Conservation (phyloP, 805 yeast genomes). For the Phaffomyces opuntiae region DNA sequence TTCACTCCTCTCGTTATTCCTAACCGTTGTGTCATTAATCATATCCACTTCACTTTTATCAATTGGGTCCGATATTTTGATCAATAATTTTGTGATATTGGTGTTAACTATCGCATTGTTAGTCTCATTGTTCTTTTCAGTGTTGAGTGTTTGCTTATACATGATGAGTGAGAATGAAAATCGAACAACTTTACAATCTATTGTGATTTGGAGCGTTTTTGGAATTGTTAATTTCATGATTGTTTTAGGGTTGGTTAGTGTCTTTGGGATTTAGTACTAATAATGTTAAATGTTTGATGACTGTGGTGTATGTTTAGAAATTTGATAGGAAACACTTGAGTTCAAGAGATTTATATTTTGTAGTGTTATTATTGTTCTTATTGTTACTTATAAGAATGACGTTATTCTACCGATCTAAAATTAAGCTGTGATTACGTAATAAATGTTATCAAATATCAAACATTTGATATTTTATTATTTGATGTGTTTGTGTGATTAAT, state of each 20-base stretch:
- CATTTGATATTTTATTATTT: too few relatives aligned
- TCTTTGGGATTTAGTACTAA: constrained; percentile 18
- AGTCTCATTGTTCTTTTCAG: constrained; percentile 35
- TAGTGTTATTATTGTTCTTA: too few relatives aligned
- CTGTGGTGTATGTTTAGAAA: not conserved
- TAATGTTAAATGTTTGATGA: not conserved
- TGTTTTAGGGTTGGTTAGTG: constrained; percentile 35
- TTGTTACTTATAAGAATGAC: too few relatives aligned
- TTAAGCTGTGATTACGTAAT: too few relatives aligned
- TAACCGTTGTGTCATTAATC: constrained; percentile 39
- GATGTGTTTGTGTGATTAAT: too few relatives aligned
- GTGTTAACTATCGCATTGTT: constrained; percentile 35
- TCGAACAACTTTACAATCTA: constrained; percentile 31
- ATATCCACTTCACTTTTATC: constrained; percentile 28
- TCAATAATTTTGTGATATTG: constrained; percentile 21
- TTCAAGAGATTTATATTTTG: too few relatives aligned
- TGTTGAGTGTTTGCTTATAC: constrained; percentile 38
- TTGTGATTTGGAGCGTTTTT: constrained; percentile 36
- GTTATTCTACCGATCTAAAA: too few relatives aligned
- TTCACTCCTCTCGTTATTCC: constrained; percentile 32
- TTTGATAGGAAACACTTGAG: too few relatives aligned
- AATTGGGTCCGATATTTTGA: constrained; percentile 15
- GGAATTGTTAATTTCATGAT: constrained; percentile 33
- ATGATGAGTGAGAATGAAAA: constrained; percentile 29
- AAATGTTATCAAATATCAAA: too few relatives aligned